These are phyloP conservation scores for Hypoxylon sp. DNA, from an alignment of 2,329 filamentous ascomycete species.

Conservation along the genomic window DNA sequence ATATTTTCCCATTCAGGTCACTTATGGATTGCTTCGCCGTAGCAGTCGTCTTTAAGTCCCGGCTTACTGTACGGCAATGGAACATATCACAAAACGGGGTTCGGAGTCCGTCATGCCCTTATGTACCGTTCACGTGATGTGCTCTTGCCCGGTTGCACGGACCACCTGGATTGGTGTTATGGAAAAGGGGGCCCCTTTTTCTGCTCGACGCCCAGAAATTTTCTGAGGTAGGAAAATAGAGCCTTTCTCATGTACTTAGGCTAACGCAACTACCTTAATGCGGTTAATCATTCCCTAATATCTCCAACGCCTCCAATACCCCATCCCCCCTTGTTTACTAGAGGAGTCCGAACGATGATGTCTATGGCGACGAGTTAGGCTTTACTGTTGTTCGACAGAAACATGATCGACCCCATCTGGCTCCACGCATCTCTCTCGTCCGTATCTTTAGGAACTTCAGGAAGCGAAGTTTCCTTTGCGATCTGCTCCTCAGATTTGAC, in stretches of 20 bases:
- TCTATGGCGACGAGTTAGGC: background rate
- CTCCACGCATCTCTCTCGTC: background rate
- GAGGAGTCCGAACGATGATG: background rate
- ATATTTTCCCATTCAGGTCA: background rate
- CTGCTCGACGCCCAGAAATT: no score
- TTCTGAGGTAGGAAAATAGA: no score
- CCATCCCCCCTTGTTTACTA: background rate
- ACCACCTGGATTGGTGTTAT: background rate
- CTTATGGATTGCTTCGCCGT: background rate
- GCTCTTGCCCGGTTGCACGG: background rate
- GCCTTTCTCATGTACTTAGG: background rate
- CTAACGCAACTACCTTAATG: background rate
- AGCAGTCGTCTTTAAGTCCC: background rate
- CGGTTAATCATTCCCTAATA: background rate
- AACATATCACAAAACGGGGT: no score
- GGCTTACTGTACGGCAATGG: no score
- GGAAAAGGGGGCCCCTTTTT: background rate
- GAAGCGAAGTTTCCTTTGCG: background rate
- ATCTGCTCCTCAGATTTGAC: slow-evolving; percentile 2
- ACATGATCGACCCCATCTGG: background rate
- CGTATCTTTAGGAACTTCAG: background rate
- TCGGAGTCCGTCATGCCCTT: background rate
- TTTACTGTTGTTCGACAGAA: background rate
- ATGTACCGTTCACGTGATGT: background rate
- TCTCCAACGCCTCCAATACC: background rate